Conservation (phyloP, 2,329 filamentous ascomycete genomes). For the Grosmannia serpens region DNA sequence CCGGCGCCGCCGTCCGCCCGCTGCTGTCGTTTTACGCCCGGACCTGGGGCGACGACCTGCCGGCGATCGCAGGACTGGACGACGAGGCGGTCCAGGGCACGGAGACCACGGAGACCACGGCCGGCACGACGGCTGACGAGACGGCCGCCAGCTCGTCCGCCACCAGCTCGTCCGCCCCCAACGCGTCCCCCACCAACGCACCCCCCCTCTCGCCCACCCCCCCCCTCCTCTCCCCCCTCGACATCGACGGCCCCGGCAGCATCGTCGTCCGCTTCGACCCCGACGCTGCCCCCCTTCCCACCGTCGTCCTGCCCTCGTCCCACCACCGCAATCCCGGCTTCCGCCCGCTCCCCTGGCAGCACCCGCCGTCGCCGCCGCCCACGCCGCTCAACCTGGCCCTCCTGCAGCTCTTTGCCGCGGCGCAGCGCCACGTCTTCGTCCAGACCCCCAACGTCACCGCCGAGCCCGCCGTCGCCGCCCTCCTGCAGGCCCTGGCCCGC, state of each 20-base stretch:
- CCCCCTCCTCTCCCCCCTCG: conserved; percentile 1
- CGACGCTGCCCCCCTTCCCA: conserved; percentile 17
- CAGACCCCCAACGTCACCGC: conserved; percentile 72
- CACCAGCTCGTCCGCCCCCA: no score
- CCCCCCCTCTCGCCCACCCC: neutral
- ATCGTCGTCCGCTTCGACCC: conserved; percentile 7
- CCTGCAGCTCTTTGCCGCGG: conserved; percentile 46
- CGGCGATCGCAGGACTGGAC: neutral
- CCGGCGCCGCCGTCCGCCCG: conserved; percentile 47
- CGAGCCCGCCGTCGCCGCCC: conserved; percentile 46
- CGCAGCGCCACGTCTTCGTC: conserved; percentile 49
- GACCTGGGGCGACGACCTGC: conserved; percentile 48
- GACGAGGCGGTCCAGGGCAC: no score
- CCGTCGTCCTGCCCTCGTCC: conserved; percentile 61
- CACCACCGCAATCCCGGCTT: conserved; percentile 60
- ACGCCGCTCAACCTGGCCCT: conserved; percentile 60
- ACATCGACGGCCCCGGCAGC: conserved; percentile 9
- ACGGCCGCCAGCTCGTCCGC: neutral
- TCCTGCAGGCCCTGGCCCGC: conserved; percentile 49
- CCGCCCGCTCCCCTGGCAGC: conserved; percentile 44
- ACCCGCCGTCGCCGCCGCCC: conserved; percentile 24
- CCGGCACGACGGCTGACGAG: neutral
- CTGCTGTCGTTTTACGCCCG: conserved; percentile 54
- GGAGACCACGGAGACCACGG: neutral
- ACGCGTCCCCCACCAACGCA: no score